Percentiles rank a stretch among this genome's conserved stretches.
Evolutionary conservation across 306 rosid genomes (phyloP).

Genomic region (Bauhinia variegata): DNA sequence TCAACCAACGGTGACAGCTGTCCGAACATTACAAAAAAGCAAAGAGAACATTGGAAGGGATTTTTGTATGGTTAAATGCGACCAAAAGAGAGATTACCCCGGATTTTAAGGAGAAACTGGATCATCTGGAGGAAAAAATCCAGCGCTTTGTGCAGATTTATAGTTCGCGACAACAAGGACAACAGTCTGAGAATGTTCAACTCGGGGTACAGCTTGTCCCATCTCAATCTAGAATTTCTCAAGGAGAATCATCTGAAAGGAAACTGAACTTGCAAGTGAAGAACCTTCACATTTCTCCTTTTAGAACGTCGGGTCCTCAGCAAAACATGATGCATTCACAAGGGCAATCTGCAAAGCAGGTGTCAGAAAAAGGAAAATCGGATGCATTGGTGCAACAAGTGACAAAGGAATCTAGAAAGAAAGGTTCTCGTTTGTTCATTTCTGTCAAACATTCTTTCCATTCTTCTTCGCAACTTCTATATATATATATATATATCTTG

Average conservation of each 20-base stretch:
- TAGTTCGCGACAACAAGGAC: neutral
- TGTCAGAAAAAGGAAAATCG: conserved; percentile 6
- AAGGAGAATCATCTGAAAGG: neutral
- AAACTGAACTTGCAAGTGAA: conserved; percentile 5
- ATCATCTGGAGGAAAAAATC: neutral
- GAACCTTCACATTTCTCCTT: conserved; percentile 8
- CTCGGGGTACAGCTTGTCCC: conserved; percentile 20
- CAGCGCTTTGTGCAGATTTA: too few relatives aligned
- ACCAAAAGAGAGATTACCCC: conserved; percentile 36
- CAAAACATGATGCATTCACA: conserved; percentile 20
- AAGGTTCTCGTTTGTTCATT: conserved; percentile 29
- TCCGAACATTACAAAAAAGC: neutral
- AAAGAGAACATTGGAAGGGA: neutral
- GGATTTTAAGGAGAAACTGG: conserved; percentile 6
- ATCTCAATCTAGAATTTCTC: conserved; percentile 20
- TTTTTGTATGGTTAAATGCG: conserved; percentile 28
- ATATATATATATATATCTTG: conserved; percentile 2
- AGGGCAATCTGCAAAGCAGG: neutral
- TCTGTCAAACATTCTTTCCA: neutral
- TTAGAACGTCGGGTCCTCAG: conserved; percentile 8
- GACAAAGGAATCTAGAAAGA: neutral
- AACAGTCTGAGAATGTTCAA: conserved; percentile 21
- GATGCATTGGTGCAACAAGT: neutral
- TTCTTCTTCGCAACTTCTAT: too few relatives aligned
- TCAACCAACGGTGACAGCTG: neutral